Evolutionary conservation across 345 rosid species (phyloP).

Genomic region (Clarkia xantiana): DNA sequence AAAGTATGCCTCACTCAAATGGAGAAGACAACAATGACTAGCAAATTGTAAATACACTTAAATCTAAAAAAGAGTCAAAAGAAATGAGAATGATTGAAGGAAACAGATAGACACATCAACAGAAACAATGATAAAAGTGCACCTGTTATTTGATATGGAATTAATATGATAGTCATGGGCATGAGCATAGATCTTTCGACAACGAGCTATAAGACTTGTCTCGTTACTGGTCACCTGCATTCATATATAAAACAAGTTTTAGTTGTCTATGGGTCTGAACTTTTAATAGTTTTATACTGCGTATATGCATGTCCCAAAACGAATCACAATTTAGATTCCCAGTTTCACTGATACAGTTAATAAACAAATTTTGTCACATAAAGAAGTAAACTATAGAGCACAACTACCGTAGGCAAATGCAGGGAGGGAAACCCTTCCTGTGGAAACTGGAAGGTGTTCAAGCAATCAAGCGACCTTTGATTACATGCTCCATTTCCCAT

Average conservation of each 20-base stretch:
- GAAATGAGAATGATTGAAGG: not conserved
- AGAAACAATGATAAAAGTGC: conserved; percentile 2
- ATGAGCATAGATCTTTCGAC: conserved; percentile 92
- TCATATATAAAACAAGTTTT: not conserved
- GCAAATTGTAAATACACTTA: too few species aligned
- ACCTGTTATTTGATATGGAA: conserved; percentile 87
- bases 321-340: not conserved
- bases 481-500: conserved; percentile 44
- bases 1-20: not conserved
- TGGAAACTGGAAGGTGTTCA: conserved; percentile 36
- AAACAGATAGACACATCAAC: not conserved
- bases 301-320: not conserved
- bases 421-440: conserved; percentile 53
- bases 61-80: not conserved
- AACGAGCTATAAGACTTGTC: conserved; percentile 70
- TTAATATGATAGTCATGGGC: conserved; percentile 42
- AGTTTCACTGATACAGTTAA: not conserved
- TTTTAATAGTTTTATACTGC: not conserved
- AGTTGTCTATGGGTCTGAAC: not conserved
- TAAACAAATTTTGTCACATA: not conserved
- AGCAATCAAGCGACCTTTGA: conserved; percentile 17
- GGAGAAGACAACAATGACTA: not conserved
- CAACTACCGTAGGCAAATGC: conserved; percentile 82
- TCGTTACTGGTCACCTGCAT: conserved; percentile 70
- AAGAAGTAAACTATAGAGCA: conserved; percentile 14